phyloP scores from a whole-genome alignment of 306 rosid species.

The Trifolium fragiferum region DNA sequence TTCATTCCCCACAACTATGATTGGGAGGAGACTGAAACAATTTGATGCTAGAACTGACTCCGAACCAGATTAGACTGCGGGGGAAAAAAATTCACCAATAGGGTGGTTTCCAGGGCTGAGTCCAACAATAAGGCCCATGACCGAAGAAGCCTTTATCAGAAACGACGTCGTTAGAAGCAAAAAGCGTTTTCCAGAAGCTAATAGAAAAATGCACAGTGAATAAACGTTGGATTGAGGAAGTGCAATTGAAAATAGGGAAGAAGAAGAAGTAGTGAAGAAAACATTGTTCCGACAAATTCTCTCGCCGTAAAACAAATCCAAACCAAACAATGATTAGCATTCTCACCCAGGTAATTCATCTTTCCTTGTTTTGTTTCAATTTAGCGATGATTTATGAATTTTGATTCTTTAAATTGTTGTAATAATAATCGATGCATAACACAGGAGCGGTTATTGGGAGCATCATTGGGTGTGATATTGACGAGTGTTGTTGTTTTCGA shows the following conservation, averaged over 20 bases:
- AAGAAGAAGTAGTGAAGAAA: background rate
- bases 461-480: conserved; percentile 69
- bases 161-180: conserved; percentile 34
- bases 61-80: too few species aligned
- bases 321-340: conserved; percentile 67
- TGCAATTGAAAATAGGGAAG: conserved; percentile 19
- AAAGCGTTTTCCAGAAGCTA: conserved; percentile 1
- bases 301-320: conserved; percentile 11
- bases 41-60: too few species aligned
- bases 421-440: background rate
- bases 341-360: conserved; percentile 68
- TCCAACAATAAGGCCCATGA: background rate
- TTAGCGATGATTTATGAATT: background rate
- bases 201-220: background rate
- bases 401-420: background rate
- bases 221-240: background rate
- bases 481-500: conserved; percentile 68
- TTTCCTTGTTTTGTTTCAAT: background rate
- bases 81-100: too few species aligned
- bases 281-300: conserved; percentile 22
- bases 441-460: conserved; percentile 84
- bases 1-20: too few species aligned
- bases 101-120: too few species aligned
- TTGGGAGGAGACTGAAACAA: too few species aligned
- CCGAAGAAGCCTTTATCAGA: background rate